phyloP scores from a whole-genome alignment of 768 basidiomycete genomes.

The Tremella yokohamensis region DNA sequence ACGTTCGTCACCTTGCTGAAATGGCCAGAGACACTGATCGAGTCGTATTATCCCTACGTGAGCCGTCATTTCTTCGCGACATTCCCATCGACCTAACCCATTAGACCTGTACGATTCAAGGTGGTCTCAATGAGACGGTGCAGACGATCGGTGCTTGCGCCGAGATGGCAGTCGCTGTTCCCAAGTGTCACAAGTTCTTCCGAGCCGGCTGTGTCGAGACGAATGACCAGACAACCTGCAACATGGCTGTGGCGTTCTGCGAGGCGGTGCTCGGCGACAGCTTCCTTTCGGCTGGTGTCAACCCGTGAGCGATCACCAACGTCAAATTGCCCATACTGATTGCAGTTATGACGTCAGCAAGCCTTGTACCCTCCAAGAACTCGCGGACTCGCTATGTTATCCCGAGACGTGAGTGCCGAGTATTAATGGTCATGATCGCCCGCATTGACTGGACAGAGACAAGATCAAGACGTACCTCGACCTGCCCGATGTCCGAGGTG shows the following conservation, averaged over 20 bases:
- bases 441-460: slow-evolving; percentile 24
- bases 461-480: slow-evolving; percentile 64
- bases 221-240: slow-evolving; percentile 66
- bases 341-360: slow-evolving; percentile 67
- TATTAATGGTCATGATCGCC: background rate
- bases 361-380: slow-evolving; percentile 57
- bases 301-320: slow-evolving; percentile 38
- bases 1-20: slow-evolving; percentile 1
- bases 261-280: slow-evolving; percentile 57
- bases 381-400: slow-evolving; percentile 60
- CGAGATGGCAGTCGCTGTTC: slow-evolving; percentile 53
- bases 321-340: background rate
- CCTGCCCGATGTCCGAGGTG: slow-evolving; percentile 57
- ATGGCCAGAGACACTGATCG: slow-evolving; percentile 19
- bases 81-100: background rate
- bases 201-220: slow-evolving; percentile 62
- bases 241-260: slow-evolving; percentile 67
- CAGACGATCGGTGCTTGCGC: slow-evolving; percentile 42
- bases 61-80: background rate
- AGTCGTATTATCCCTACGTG: slow-evolving; percentile 45
- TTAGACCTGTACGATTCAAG: slow-evolving; percentile 41
- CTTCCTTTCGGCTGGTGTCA: slow-evolving; percentile 53
- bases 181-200: slow-evolving; percentile 64
- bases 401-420: slow-evolving; percentile 54
- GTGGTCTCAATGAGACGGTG: slow-evolving; percentile 34